A percentile compares a stretch with the other conserved stretches of the same genome.
Conservation (phyloP, 768 basidiomycete genomes). For the Boletus sp. region DNA sequence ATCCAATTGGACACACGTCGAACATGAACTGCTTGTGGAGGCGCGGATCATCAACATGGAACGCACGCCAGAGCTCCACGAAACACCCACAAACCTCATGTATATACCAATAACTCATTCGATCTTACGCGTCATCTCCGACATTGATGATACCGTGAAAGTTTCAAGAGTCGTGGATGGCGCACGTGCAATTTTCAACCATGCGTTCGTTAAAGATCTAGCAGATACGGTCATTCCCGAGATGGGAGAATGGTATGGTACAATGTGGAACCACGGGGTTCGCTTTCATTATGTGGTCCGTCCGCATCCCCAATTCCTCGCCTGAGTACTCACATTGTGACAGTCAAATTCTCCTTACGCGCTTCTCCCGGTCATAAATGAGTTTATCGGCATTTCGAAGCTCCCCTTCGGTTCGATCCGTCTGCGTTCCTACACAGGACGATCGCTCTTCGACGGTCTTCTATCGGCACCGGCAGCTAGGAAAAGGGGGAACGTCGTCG, state of each 20-base stretch:
- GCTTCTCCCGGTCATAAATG: slow-evolving; percentile 71
- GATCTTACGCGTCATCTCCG: slow-evolving; percentile 79
- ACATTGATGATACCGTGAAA: slow-evolving; percentile 88
- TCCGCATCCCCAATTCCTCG: slow-evolving; percentile 11
- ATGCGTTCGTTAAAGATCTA: slow-evolving; percentile 87
- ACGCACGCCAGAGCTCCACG: slow-evolving; percentile 41
- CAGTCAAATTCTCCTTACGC: slow-evolving; percentile 90
- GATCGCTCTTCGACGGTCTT: slow-evolving; percentile 80
- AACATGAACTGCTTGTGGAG: slow-evolving; percentile 53
- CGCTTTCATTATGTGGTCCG: slow-evolving; percentile 88
- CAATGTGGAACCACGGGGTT: slow-evolving; percentile 68
- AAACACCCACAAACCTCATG: slow-evolving; percentile 25
- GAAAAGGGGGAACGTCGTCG: slow-evolving; percentile 79
- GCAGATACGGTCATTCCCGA: slow-evolving; percentile 77
- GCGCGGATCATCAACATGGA: slow-evolving; percentile 44
- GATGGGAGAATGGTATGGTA: slow-evolving; percentile 77
- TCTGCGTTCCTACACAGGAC: slow-evolving; percentile 82
- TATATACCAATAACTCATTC: slow-evolving; percentile 56
- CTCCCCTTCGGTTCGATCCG: slow-evolving; percentile 77
- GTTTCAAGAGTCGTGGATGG: slow-evolving; percentile 73
- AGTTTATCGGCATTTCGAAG: slow-evolving; percentile 69
- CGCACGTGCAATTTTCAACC: slow-evolving; percentile 79
- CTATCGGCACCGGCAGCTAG: slow-evolving; percentile 79
- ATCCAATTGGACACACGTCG: slow-evolving; percentile 43
- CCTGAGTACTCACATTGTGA: slow-evolving; percentile 3